phyloP scores from a whole-genome alignment of 352 stramenopile genomes.

The Pilasporangium apinafurcum region DNA sequence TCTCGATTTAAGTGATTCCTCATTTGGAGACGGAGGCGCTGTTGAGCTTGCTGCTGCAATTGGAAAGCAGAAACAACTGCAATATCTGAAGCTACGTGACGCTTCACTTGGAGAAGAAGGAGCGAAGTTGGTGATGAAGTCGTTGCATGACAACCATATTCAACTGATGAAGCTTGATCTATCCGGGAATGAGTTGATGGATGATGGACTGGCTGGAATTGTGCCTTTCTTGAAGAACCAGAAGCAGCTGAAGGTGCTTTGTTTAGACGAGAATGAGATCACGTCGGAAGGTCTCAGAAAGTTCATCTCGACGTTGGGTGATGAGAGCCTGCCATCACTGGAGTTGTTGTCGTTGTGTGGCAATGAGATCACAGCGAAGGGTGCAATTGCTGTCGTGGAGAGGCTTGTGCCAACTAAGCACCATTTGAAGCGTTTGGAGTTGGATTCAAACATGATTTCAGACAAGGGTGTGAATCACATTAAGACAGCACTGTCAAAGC shows the following conservation, averaged over 20 bases:
- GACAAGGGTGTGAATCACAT: slow-evolving; percentile 48
- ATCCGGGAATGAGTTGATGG: slow-evolving; percentile 84
- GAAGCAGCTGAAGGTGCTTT: slow-evolving; percentile 44
- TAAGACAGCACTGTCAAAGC: slow-evolving; percentile 24
- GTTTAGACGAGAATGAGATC: slow-evolving; percentile 80
- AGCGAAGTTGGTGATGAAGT: slow-evolving; percentile 55
- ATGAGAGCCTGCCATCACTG: slow-evolving; percentile 23
- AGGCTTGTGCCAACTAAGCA: slow-evolving; percentile 33
- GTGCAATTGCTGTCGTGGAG: slow-evolving; percentile 50
- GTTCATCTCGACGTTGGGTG: slow-evolving; percentile 21
- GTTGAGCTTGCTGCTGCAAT: slow-evolving; percentile 70
- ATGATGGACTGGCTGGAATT: slow-evolving; percentile 61
- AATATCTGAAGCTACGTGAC: slow-evolving; percentile 85
- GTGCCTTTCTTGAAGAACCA: slow-evolving; percentile 51
- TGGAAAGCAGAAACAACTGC: slow-evolving; percentile 51
- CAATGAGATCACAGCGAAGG: slow-evolving; percentile 77
- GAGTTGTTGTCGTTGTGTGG: slow-evolving; percentile 51
- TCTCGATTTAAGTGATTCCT: slow-evolving; percentile 92
- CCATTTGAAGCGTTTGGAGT: slow-evolving; percentile 34
- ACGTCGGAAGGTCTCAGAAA: slow-evolving; percentile 45
- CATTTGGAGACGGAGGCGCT: slow-evolving; percentile 76
- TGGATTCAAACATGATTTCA: slow-evolving; percentile 77
- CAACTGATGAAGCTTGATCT: slow-evolving; percentile 80
- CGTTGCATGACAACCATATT: slow-evolving; percentile 53
- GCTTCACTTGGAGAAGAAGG: slow-evolving; percentile 83